phyloP scores from a whole-genome alignment of 2,329 filamentous ascomycete species.

The Fusarium nodosum region DNA sequence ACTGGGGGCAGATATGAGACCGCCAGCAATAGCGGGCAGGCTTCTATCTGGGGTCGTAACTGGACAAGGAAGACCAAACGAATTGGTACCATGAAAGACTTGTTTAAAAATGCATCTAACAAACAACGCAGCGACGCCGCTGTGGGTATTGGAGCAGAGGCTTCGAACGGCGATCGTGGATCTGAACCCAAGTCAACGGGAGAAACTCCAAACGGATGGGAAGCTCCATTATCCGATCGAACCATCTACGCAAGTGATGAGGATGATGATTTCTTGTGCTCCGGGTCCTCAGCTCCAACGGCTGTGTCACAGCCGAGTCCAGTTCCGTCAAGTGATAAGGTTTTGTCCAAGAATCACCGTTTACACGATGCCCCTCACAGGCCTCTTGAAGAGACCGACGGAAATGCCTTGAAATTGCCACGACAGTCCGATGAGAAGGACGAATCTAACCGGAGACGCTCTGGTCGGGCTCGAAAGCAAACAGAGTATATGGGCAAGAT shows the following conservation, averaged over 20 bases:
- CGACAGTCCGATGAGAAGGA: conserved; percentile 17
- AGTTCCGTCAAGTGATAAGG: conserved; percentile 2
- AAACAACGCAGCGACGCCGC: background rate
- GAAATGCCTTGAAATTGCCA: conserved; percentile 1
- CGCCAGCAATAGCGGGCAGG: conserved; percentile 49
- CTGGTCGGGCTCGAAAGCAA: conserved; percentile 50
- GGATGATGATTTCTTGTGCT: conserved; percentile 46
- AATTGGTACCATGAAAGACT: conserved; percentile 40
- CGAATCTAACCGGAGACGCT: conserved; percentile 41
- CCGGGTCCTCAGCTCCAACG: conserved; percentile 4
- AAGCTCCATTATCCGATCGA: background rate
- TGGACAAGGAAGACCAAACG: conserved; percentile 32
- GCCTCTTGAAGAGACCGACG: conserved; percentile 3
- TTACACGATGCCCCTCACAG: background rate
- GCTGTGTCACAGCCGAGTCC: background rate
- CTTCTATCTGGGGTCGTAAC: conserved; percentile 55
- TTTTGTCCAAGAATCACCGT: background rate
- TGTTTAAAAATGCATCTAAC: conserved; percentile 10
- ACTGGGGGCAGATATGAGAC: conserved; percentile 52
- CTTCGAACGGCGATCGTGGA: conserved; percentile 7
- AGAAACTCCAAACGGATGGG: background rate
- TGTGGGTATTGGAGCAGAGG: conserved; percentile 8
- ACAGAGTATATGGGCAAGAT: conserved; percentile 51
- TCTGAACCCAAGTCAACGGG: background rate
- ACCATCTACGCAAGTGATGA: conserved; percentile 41